Conservation (phyloP, 257 asterid species). For the Forsythia suspensa region DNA sequence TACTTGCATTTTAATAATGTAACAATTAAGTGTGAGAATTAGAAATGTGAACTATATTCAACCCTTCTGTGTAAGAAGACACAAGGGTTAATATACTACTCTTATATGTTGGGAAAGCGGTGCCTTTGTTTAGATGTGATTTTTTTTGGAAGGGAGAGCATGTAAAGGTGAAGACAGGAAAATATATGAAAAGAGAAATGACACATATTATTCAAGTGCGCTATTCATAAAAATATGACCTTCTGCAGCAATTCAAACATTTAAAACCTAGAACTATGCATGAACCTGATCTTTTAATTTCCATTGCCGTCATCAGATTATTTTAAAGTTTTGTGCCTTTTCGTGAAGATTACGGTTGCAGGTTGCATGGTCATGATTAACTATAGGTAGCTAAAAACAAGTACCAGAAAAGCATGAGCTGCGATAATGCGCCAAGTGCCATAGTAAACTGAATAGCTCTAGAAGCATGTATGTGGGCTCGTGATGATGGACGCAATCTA, state of each 20-base stretch:
- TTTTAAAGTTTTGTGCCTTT: neutral
- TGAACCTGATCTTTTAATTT: neutral
- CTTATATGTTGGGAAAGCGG: neutral
- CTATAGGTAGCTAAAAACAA: neutral
- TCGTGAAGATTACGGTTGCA: neutral
- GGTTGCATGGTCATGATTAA: neutral
- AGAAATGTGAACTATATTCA: neutral
- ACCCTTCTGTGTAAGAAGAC: no score
- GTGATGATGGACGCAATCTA: neutral
- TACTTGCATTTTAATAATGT: neutral
- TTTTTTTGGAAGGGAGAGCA: neutral
- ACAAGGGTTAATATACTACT: neutral
- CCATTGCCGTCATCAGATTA: neutral
- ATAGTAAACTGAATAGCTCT: neutral
- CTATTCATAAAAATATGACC: constrained; percentile 1
- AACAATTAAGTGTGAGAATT: neutral
- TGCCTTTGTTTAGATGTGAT: neutral
- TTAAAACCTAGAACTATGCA: constrained; percentile 5
- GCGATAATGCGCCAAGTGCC: neutral
- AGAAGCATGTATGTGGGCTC: neutral
- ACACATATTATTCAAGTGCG: neutral
- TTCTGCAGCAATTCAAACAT: neutral
- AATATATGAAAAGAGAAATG: neutral
- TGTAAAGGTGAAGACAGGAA: neutral
- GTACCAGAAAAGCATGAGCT: neutral